Base-by-base conservation (phyloP, 208 protist species). In the Sergeia podlipaevii region DNA sequence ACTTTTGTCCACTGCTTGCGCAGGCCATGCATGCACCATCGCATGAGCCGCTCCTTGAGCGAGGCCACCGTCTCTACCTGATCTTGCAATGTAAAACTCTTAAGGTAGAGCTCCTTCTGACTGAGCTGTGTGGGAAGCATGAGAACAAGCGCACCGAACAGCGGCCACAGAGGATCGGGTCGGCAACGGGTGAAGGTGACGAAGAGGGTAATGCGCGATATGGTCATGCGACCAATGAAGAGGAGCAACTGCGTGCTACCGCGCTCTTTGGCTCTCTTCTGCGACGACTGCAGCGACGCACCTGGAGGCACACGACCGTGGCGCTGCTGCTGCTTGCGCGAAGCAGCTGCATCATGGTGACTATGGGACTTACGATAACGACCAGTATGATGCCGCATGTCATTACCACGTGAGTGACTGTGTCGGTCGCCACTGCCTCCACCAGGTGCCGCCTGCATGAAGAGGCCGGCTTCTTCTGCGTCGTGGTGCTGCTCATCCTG, bases 1-100 rank as follows among this genome's bases (percentile, higher is more conserved):
- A 78, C 64, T 51, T 93, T 93, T 1, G 85, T 77, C 85, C 85
- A 89, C 69, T 93, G 85, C 53, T 72, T 57, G 20, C 73, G 54
- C 29, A 89, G 70, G 38, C 80, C 77, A 39, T 80, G 65, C 37
- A 80, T 38, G 1, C 60, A 45, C 85, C 85, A 93, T 13, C 45
- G 62, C 38, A 50, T 29, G 17, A 81, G 44, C 8, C 68, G 72
- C 24, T 62, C 42, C 17, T 50, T 56, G 43, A 89, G 46, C 36
- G 78, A 77, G 13, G 53, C 60, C 4, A 57, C 54, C 39, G 81
- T 89, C 43, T 79, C 76, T 17, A 82, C 59, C 34, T 64, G 52
- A 50, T 74, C 57, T 37, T 50, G 34, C 41, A 89, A 53, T 28
- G 44, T 32, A 53, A 85, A 75, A 10, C 64, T 44, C 6, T 43